Percentiles rank a stretch among this genome's conserved stretches.
Conservation (phyloP, 2,329 filamentous ascomycete genomes). For the Aureobasidium pullulans region DNA sequence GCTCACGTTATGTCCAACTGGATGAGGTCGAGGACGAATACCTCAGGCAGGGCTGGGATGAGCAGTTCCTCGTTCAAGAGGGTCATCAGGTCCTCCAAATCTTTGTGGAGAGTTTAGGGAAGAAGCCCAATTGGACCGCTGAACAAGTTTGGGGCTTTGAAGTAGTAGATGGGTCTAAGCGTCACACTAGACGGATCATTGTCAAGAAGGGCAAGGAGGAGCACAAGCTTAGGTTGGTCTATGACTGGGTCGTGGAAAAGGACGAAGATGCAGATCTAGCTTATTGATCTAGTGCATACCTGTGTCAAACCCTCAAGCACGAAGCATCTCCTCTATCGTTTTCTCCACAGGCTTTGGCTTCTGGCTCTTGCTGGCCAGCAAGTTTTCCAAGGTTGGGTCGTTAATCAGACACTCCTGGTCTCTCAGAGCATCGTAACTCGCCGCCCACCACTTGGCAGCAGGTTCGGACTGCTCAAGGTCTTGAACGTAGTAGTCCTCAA, state of each 20-base stretch:
- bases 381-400: conserved; percentile 33
- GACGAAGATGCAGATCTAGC: not conserved
- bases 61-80: conserved; percentile 41
- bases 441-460: conserved; percentile 40
- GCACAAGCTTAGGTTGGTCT: conserved; percentile 35
- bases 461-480: conserved; percentile 29
- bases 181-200: conserved; percentile 33
- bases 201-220: conserved; percentile 33
- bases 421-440: conserved; percentile 37
- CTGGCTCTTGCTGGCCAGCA: conserved; percentile 30
- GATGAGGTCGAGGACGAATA: conserved; percentile 39
- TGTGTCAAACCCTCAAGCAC: not conserved
- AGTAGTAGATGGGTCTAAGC: conserved; percentile 33
- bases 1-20: conserved; percentile 38
- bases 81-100: conserved; percentile 39
- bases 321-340: conserved; percentile 35
- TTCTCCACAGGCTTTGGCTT: conserved; percentile 32
- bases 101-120: conserved; percentile 39
- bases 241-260: conserved; percentile 30
- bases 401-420: conserved; percentile 37
- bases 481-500: conserved; percentile 34
- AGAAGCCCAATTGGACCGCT: conserved; percentile 41
- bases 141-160: conserved; percentile 47
- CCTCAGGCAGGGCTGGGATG: conserved; percentile 53
- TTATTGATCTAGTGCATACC: not conserved